Percentiles rank a stretch among this genome's conserved stretches.
These are phyloP conservation scores for Cinchona pubescens DNA, from an alignment of 257 asterid genomes.

Conservation along the genomic window DNA sequence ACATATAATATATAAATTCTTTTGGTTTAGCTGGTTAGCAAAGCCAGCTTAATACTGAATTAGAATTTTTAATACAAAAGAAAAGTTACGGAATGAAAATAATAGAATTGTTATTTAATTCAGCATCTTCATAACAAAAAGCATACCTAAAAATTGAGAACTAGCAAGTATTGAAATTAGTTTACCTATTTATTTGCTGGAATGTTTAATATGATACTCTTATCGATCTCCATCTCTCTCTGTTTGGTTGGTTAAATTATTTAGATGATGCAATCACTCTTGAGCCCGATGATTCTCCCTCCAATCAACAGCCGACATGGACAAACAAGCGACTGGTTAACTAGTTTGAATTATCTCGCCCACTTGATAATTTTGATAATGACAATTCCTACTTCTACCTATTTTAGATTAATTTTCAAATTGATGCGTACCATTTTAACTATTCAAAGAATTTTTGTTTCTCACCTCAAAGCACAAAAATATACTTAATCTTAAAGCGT, in stretches of 20 bases:
- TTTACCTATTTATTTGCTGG: no score
- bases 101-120: no score
- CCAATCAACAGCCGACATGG: conserved; percentile 4
- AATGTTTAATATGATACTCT: no score
- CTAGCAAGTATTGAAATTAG: no score
- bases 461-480: background rate
- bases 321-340: conserved; percentile 3
- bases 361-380: background rate
- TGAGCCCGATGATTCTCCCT: background rate
- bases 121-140: no score
- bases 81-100: no score
- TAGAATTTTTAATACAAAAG: no score
- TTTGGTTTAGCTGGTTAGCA: no score
- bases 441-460: background rate
- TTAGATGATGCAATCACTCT: background rate
- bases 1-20: no score
- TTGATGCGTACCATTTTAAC: background rate
- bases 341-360: background rate
- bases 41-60: no score
- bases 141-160: no score
- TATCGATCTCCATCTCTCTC: background rate
- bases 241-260: background rate
- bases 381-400: conserved; percentile 4
- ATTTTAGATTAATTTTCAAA: background rate
- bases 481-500: background rate